These are phyloP conservation scores for Exidia glandulosa DNA, from an alignment of 768 basidiomycete genomes.

Conservation along the genomic window DNA sequence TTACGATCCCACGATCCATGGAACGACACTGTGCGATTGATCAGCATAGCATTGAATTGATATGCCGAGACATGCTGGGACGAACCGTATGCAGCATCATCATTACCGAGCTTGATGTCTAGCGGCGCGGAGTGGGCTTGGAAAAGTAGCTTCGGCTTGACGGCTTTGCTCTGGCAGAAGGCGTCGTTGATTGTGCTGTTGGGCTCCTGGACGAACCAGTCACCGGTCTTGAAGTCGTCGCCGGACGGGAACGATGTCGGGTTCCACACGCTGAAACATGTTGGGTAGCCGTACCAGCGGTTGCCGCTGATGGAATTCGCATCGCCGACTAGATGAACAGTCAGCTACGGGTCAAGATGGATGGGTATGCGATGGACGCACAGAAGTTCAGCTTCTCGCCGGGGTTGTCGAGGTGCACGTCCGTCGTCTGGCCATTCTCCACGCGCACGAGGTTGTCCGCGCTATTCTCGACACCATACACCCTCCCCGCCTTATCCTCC, in stretches of 20 bases:
- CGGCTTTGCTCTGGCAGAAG: slow-evolving; percentile 20
- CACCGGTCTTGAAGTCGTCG: not conserved
- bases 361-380: not conserved
- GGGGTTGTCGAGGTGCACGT: not conserved
- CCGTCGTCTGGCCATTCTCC: not conserved
- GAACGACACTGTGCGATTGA: slow-evolving; percentile 18
- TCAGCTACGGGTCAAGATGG: not conserved
- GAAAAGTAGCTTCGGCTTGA: not conserved
- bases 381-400: not conserved
- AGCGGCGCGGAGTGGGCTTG: slow-evolving; percentile 38
- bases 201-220: not conserved
- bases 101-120: slow-evolving; percentile 31
- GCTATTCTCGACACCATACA: not conserved
- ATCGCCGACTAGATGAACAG: not conserved
- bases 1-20: slow-evolving; percentile 31
- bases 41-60: not conserved
- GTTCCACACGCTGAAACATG: not conserved
- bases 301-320: not conserved
- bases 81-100: slow-evolving; percentile 16
- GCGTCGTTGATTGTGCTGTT: slow-evolving; percentile 12
- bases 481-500: not conserved
- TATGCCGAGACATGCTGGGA: slow-evolving; percentile 8
- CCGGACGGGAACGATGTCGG: not conserved
- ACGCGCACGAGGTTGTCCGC: not conserved
- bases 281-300: not conserved